Conservation (phyloP, 2,329 filamentous ascomycete species). For the Pseudogymnoascus sp. region DNA sequence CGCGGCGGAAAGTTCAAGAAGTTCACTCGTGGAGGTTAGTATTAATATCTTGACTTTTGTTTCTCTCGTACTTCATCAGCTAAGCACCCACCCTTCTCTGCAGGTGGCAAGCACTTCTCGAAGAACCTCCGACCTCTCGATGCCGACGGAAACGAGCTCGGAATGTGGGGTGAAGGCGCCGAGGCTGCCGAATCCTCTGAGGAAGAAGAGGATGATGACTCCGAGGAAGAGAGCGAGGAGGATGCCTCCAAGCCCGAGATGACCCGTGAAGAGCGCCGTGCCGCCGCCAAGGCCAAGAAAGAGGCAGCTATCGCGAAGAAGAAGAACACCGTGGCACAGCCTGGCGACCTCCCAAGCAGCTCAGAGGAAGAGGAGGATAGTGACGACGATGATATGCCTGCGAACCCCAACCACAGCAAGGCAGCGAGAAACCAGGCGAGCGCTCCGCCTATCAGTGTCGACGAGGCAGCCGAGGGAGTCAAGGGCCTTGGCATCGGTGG, state of each 20-base stretch:
- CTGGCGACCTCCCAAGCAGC: constrained; percentile 76
- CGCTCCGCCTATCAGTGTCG: constrained; percentile 33
- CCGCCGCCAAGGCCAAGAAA: constrained; percentile 83
- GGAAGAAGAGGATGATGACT: constrained; percentile 45
- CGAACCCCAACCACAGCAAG: constrained; percentile 87
- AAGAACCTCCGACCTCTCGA: constrained; percentile 83
- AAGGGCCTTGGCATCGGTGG: constrained; percentile 43
- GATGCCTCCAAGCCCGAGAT: constrained; percentile 44
- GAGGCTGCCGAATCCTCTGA: constrained; percentile 41
- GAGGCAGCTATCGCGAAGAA: constrained; percentile 75
- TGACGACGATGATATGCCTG: constrained; percentile 59
- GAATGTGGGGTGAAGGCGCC: constrained; percentile 55
- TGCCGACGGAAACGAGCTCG: constrained; percentile 77
- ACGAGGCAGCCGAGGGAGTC: constrained; percentile 46
- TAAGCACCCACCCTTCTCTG: constrained; percentile 16
- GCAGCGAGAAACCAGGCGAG: constrained; percentile 54
- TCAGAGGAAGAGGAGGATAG: constrained; percentile 51
- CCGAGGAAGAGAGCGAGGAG: constrained; percentile 40
- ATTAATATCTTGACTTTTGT: constrained; percentile 8
- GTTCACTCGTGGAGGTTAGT: constrained; percentile 78
- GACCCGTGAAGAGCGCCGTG: constrained; percentile 81
- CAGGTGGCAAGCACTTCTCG: constrained; percentile 93
- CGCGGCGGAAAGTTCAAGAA: constrained; percentile 93
- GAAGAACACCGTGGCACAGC: constrained; percentile 62
- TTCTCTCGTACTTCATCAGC: constrained; percentile 4